These are phyloP conservation scores for Sergeia podlipaevii DNA, from an alignment of 208 protist genomes.

Conservation along the genomic window DNA sequence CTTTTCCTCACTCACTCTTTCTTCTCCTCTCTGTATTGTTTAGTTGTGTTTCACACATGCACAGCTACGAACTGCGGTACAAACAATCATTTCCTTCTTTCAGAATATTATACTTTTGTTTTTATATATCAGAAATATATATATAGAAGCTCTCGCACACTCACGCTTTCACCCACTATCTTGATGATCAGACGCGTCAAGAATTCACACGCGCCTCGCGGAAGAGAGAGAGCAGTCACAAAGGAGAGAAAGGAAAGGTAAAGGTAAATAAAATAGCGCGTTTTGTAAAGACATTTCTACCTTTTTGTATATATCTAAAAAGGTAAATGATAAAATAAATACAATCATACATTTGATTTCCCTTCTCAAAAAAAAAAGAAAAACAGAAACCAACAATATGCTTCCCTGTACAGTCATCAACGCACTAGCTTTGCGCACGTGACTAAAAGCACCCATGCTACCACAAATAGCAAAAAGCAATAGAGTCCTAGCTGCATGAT, in stretches of 20 bases:
- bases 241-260: slow-evolving; percentile 7
- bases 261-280: slow-evolving; percentile 9
- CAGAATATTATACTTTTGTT: no score
- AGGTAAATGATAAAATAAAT: neutral
- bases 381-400: slow-evolving; percentile 3
- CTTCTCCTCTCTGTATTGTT: no score
- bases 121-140: no score
- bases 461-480: slow-evolving; percentile 39
- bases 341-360: neutral
- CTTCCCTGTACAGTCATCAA: slow-evolving; percentile 15
- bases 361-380: neutral
- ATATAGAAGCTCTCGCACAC: no score
- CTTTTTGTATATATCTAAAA: neutral
- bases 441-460: slow-evolving; percentile 66
- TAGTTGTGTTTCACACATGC: no score
- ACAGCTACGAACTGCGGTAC: no score
- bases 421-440: slow-evolving; percentile 60
- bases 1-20: no score
- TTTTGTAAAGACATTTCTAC: slow-evolving; percentile 1
- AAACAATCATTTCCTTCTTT: no score
- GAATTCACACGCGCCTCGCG: no score
- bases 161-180: no score
- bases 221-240: no score
- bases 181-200: no score
- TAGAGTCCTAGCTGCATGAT: slow-evolving; percentile 73